These are phyloP conservation scores for Ricinus communis DNA, from an alignment of 345 rosid species.

Conservation along the genomic window DNA sequence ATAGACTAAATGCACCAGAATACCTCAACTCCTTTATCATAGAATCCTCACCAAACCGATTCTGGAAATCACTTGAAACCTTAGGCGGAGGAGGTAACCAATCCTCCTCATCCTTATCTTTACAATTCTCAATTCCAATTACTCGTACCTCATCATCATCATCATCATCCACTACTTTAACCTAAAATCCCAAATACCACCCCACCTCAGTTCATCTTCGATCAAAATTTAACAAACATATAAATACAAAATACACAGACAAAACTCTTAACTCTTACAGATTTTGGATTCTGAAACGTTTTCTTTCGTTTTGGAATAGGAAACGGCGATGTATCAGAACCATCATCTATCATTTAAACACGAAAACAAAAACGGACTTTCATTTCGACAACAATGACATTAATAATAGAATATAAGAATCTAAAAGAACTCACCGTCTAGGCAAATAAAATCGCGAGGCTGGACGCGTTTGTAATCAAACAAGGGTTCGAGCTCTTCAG, in stretches of 20 bases:
- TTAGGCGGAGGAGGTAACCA: slow-evolving; percentile 75
- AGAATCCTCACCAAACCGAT: slow-evolving; percentile 48
- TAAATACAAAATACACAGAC: background rate
- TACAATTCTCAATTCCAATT: slow-evolving; percentile 27
- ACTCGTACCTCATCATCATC: slow-evolving; percentile 39
- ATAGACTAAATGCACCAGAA: background rate
- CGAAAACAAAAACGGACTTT: too few relatives aligned
- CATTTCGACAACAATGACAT: too few relatives aligned
- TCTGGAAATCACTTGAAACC: slow-evolving; percentile 24
- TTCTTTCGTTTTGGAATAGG: slow-evolving; percentile 25
- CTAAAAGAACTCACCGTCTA: slow-evolving; percentile 42
- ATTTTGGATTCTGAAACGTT: background rate
- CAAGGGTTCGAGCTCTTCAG: slow-evolving; percentile 73
- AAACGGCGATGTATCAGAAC: slow-evolving; percentile 18
- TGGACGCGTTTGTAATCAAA: slow-evolving; percentile 77
- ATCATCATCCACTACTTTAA: slow-evolving; percentile 33
- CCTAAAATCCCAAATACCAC: slow-evolving; percentile 19
- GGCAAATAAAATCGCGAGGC: slow-evolving; percentile 41
- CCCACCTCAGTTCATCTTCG: background rate
- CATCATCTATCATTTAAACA: slow-evolving; percentile 31
- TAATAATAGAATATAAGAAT: background rate
- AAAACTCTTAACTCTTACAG: slow-evolving; percentile 19
- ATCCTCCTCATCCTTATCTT: slow-evolving; percentile 51
- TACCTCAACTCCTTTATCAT: slow-evolving; percentile 71
- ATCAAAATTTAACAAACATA: background rate